Base-by-base conservation (phyloP, 352 stramenopile species). In the Plasmopara viticola region DNA sequence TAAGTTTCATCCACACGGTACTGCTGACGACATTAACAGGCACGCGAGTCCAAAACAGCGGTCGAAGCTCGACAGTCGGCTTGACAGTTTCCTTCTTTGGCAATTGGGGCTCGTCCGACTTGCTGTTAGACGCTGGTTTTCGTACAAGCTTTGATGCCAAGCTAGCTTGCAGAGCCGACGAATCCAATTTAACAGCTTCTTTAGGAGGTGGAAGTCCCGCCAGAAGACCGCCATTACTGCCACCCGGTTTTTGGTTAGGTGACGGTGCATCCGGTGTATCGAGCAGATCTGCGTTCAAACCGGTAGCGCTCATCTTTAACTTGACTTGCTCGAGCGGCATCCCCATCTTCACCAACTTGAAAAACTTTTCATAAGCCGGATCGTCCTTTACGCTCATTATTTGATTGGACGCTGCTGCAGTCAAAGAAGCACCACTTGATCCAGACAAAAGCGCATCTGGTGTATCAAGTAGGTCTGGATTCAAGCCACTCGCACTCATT, bases 281-380 rank as follows among this genome's bases (percentile, higher is more conserved):
- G 5, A 94, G 44, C 7, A 87, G 53, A 17, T 83, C 68, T 5
- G 62, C 64, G 60, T 90, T 79, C 17, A 91, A 39, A 9, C 81
- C 84, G 8, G 69, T 92, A 28, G 89, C 77, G 15, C 57, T 71
- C 74, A 98, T 86, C 51, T 97, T 96, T 68, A 97, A 79, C 70
- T 97, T 94, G 12, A 98, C 90, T 53, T 97, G 90, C 56, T 88
- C 90, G 1, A 77, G 46, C 5, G 84, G 84, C 77, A 96, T 90
- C 2, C 84, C 85, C 79, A 95, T 93, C 47, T 89, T 90, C 15
- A 89, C 28, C 66, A 98, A 87, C 64, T 98, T 98, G 60, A 98
- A 98, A 59, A 97, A 98, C 57, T 98, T 98, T 25, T 81, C 70
- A 56, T 96, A 98, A 5, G 65, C 75, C 17, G 90, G 90, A 51